Percentiles rank a stretch among this genome's conserved stretches.
Conservation (phyloP, 2,329 filamentous ascomycete species). For the Phyllosticta citribraziliensis region DNA sequence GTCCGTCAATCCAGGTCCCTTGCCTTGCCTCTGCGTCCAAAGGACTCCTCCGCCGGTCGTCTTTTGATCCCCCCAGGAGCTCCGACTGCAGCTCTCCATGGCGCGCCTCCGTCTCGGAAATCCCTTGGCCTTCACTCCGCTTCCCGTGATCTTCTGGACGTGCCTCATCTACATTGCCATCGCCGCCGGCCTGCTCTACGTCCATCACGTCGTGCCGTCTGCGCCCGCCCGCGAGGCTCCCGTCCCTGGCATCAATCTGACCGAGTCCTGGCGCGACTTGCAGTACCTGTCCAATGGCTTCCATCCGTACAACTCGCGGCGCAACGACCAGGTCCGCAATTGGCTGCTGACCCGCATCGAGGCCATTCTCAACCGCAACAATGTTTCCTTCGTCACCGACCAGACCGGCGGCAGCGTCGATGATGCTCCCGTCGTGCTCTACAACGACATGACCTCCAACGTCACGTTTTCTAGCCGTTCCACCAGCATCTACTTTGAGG, state of each 20-base stretch:
- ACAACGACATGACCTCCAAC: constrained; percentile 72
- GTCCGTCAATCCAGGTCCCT: no score
- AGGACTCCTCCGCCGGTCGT: not conserved
- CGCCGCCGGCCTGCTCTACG: constrained; percentile 58
- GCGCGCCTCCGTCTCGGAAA: constrained; percentile 20
- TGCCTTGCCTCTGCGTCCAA: not conserved
- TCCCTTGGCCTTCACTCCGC: constrained; percentile 64
- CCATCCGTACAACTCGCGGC: constrained; percentile 80
- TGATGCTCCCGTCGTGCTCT: constrained; percentile 47
- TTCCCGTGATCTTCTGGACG: constrained; percentile 72
- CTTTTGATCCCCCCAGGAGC: not conserved
- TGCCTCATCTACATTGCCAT: constrained; percentile 69
- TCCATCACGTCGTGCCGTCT: constrained; percentile 66
- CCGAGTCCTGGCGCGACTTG: constrained; percentile 79
- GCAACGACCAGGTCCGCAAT: constrained; percentile 69
- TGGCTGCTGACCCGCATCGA: constrained; percentile 66
- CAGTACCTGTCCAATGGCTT: constrained; percentile 62
- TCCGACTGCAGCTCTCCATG: not conserved
- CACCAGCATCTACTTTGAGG: constrained; percentile 71
- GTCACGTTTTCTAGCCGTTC: constrained; percentile 54
- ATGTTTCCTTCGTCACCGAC: constrained; percentile 36
- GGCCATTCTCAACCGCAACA: constrained; percentile 57
- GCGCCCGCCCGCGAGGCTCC: constrained; percentile 14
- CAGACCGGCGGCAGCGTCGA: constrained; percentile 19
- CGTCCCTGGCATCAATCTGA: constrained; percentile 63